Conservation (phyloP, 2,329 filamentous ascomycete species). For the Fusarium stilboides region DNA sequence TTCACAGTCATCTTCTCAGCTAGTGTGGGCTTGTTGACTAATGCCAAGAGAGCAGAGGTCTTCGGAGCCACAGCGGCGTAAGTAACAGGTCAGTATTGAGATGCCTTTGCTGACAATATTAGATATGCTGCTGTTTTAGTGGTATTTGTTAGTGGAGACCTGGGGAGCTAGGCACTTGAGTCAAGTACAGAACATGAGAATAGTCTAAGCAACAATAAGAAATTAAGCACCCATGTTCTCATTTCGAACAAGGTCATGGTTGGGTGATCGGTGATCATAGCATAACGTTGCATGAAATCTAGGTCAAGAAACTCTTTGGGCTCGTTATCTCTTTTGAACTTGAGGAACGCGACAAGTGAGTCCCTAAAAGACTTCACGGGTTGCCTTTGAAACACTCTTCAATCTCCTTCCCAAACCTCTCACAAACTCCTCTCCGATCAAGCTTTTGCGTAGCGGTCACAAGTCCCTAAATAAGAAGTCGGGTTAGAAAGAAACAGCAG, state of each 20-base stretch:
- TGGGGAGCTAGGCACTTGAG: not conserved
- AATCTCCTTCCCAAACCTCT: constrained; percentile 68
- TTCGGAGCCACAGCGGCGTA: constrained; percentile 25
- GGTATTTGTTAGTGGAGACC: constrained; percentile 15
- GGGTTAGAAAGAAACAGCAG: constrained; percentile 37
- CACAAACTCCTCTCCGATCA: constrained; percentile 67
- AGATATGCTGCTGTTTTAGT: constrained; percentile 15
- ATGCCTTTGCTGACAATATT: not conserved
- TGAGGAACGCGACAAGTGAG: too few species aligned
- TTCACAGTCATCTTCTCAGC: constrained; percentile 21
- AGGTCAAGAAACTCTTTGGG: too few species aligned
- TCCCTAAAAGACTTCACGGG: too few species aligned
- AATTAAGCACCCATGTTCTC: too few species aligned
- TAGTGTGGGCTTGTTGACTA: constrained; percentile 19
- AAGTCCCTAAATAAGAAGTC: constrained; percentile 61
- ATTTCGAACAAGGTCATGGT: too few species aligned
- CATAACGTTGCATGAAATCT: too few species aligned
- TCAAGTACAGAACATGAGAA: too few species aligned
- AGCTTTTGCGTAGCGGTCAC: constrained; percentile 75
- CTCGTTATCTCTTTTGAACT: too few species aligned
- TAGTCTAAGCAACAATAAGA: too few species aligned
- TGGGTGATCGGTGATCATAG: too few species aligned
- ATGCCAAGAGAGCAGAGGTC: constrained; percentile 16
- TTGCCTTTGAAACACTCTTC: constrained; percentile 23
- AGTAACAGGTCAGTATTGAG: not conserved